Percentiles rank a stretch among this genome's conserved stretches.
These are phyloP conservation scores for Solanum etuberosum DNA, from an alignment of 257 asterid species.

Conservation along the genomic window DNA sequence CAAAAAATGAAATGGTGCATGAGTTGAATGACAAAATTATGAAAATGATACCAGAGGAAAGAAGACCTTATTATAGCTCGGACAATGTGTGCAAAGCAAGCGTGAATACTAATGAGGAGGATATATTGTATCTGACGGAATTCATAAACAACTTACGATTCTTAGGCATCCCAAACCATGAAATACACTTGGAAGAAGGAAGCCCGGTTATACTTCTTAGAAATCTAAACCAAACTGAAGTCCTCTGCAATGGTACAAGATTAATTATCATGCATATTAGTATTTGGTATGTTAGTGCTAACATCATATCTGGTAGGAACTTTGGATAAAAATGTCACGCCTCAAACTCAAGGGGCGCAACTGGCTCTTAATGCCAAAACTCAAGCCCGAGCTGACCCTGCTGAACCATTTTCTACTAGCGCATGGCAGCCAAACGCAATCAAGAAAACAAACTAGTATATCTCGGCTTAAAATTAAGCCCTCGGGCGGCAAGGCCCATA, in stretches of 20 bases:
- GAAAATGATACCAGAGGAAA: neutral
- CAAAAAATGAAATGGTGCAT: neutral
- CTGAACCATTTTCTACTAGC: too few species aligned
- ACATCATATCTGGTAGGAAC: neutral
- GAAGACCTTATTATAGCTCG: neutral
- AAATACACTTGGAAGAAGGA: neutral
- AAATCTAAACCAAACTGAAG: neutral
- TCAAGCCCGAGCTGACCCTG: too few species aligned
- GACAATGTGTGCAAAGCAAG: neutral
- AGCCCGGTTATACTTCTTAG: neutral
- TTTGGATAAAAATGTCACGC: too few species aligned
- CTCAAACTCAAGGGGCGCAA: too few species aligned
- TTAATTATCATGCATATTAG: neutral
- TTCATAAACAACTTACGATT: neutral
- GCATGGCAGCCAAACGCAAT: too few species aligned
- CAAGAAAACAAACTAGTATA: too few species aligned
- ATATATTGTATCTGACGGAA: neutral
- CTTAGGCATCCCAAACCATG: neutral
- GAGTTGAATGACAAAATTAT: neutral
- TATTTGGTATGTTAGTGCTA: neutral
- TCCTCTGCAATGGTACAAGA: neutral
- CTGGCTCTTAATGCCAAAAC: too few species aligned
- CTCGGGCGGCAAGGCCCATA: too few species aligned
- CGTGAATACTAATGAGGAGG: neutral
- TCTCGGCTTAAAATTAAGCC: too few species aligned